Evolutionary conservation across 106 monocot genomes (phyloP), one percentile per base, ranked within the genome.

Genomic region (Dendrobium chrysotoxum): DNA sequence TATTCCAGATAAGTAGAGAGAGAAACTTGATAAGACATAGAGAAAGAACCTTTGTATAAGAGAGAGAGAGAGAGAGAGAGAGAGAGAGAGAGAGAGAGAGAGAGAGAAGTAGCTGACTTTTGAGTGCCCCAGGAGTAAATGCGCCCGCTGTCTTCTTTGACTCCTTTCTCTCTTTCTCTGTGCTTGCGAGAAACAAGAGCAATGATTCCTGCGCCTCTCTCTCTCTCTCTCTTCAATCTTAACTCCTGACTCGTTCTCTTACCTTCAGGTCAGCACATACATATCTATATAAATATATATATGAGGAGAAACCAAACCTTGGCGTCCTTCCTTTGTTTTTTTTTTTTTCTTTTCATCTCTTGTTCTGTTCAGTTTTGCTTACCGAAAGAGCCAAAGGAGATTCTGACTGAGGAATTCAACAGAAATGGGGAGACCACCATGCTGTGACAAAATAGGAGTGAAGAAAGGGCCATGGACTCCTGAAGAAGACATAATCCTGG

Each of bases 391-490:
- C 50, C 40, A 17, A 73, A 55, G 50, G 9, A n/a, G 40, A 46
- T 40, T 53, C 11, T 50, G 13, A 50, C 15, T 9, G 44, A 44
- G 10, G 15, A 41, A 45, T 70, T 73, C 47, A 3, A 10, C 42
- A 20, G 57, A 42, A 47, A 91, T 91, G 91, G 91, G 88, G 40
- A 91, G 91, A 61, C 85, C 89, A 35, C 91, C 91, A 54, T 91
- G 91, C 73, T 89, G 91, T 80, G 89, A 89, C 15, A 91, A 89
- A 38, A 46, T 73, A 53, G 89, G 89, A 6, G 86, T 91, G 68
- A 91, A 91, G 91, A 91, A 89, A 83, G 89, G 91, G 38, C 93
- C 93, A 21, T 93, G 93, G 93, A 93, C 93, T 44, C 90, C 90
- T n/a, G 86, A 93, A 61, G 93, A 93, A 64, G 93, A 93, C 81